phyloP scores from a whole-genome alignment of 129 eudicot species.

The Tagetes erecta region DNA sequence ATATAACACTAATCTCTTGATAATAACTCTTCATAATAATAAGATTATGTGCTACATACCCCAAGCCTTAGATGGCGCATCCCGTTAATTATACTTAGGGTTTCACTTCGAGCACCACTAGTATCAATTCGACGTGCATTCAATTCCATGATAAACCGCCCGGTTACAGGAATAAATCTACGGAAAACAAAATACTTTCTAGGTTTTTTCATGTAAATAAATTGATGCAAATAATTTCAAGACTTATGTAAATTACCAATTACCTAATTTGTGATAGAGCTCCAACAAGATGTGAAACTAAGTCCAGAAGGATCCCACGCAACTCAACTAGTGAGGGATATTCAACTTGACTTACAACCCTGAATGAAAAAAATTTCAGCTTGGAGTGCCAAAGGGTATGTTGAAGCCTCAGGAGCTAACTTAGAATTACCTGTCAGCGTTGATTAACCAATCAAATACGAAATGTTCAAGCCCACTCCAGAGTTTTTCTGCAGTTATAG shows the following conservation, averaged over 20 bases:
- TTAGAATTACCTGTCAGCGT: conserved; percentile 80
- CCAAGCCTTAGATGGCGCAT: conserved; percentile 93
- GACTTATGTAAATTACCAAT: background rate
- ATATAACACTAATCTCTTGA: background rate
- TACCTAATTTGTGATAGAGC: conserved; percentile 88
- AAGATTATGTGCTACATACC: conserved; percentile 43
- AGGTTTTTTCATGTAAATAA: background rate
- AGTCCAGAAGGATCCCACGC: conserved; percentile 84
- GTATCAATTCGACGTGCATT: conserved; percentile 89
- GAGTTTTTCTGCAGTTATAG: conserved; percentile 62
- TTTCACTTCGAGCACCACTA: conserved; percentile 83
- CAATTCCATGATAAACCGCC: conserved; percentile 89
- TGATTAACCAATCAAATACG: conserved; percentile 95
- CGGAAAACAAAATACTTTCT: conserved; percentile 11
- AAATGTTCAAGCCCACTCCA: conserved; percentile 95
- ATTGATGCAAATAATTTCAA: conserved; percentile 1
- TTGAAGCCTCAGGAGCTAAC: conserved; percentile 25
- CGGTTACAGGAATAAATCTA: conserved; percentile 83
- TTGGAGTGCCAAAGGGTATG: background rate
- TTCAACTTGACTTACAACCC: conserved; percentile 96
- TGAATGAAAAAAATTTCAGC: conserved; percentile 29
- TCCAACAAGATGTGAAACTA: conserved; percentile 88
- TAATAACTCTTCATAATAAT: background rate
- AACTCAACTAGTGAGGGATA: conserved; percentile 84
- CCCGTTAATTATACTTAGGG: conserved; percentile 83